Conservation (phyloP, 1,139 yeast species). For the Taphrina deformans region DNA sequence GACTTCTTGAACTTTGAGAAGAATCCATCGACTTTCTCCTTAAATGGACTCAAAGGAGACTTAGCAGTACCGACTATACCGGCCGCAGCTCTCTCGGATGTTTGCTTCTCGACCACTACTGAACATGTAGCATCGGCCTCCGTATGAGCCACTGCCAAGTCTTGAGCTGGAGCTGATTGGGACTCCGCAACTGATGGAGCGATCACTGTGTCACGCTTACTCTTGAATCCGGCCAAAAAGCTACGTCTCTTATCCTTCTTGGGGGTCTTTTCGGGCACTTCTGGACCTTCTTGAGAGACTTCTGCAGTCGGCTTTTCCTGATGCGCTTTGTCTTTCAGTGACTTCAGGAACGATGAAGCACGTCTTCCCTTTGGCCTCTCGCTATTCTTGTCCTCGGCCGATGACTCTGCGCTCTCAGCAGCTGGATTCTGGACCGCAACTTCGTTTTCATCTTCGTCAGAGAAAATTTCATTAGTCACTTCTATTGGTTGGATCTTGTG, state of each 20-base stretch:
- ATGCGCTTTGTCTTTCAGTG: not conserved
- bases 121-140: not conserved
- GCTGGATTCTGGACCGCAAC: not conserved
- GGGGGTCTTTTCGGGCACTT: not conserved
- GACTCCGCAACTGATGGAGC: not conserved
- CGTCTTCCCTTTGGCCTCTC: not conserved
- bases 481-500: not conserved
- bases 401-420: not conserved
- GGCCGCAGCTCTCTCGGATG: not conserved
- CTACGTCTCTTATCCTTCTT: slow-evolving; percentile 25
- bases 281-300: not conserved
- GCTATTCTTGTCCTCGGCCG: not conserved
- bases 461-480: slow-evolving; percentile 6
- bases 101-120: not conserved
- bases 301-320: not conserved
- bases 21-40: slow-evolving; percentile 28
- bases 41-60: slow-evolving; percentile 1
- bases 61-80: not conserved
- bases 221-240: not conserved
- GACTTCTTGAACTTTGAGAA: slow-evolving; percentile 3
- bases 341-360: not conserved
- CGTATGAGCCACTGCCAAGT: not conserved
- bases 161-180: not conserved
- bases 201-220: not conserved
- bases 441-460: slow-evolving; percentile 13